Evolutionary conservation across 2,329 filamentous ascomycete species (phyloP), one percentile per base, ranked within the genome.

Genomic region (Alternaria sp.): DNA sequence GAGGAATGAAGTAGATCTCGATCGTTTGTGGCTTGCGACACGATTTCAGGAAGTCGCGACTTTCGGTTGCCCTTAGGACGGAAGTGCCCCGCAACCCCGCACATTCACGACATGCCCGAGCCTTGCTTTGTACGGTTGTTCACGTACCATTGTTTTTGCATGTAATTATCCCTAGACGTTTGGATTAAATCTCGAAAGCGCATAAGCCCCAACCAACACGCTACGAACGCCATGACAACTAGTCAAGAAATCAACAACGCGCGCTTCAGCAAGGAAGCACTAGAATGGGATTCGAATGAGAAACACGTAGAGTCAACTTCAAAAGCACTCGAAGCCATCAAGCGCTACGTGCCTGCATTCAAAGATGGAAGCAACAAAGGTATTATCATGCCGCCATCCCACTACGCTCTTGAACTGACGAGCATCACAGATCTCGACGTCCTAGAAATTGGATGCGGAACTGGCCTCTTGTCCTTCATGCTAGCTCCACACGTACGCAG

Each of bases 381-480:
- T 74, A 67, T 8, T 17, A 26, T 28, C 36, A 44, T 13, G 12
- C 19, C 19, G 6, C 25, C 15, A 36, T n/a, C 2, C 28, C 21
- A 44, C 25, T 5, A 23, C n/a, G n/a, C 17, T n/a, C n/a, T 28
- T 13, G 17, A 17, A 19, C 30, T 25, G 28, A 36, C 19, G 32
- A 40, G 21, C 11, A 57, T 8, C 11, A 9, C 61, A 69, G 76
- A 73, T 13, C 72, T 83, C 26, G 80, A 86, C 60, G 81, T 88
- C 8, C 83, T 88, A 3, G 86, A 88, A 74, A 82, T 88, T 17
- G 86, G 86, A 56, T 87, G 85, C 66, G 86, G 86, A 52, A 88
- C 86, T 5, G 86, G 86, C 9, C 81, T 87, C 0, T 81, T 88
- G 23, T 85, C 84, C 10, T 79, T 86, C 50, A 78, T 76, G 9